Conservation (phyloP, 495 filamentous ascomycete genomes). For the Penicillium mononematosum region DNA sequence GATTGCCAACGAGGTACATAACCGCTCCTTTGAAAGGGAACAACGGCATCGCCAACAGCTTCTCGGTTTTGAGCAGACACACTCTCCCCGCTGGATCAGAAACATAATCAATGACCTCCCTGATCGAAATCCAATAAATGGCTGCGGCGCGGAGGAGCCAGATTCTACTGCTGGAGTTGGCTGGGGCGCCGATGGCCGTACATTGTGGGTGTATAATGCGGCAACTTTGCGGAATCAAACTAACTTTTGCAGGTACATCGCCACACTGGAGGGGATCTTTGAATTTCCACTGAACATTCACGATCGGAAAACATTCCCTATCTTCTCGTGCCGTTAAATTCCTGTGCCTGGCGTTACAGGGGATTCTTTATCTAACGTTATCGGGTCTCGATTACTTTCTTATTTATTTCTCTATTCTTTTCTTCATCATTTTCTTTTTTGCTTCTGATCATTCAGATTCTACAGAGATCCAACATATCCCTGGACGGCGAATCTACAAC, state of each 20-base stretch:
- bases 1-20: slow-evolving; percentile 39
- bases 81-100: slow-evolving; percentile 45
- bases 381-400: slow-evolving; percentile 2
- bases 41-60: slow-evolving; percentile 36
- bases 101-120: slow-evolving; percentile 44
- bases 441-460: background rate
- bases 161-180: slow-evolving; percentile 62
- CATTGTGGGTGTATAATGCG: slow-evolving; percentile 56
- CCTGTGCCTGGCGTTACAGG: background rate
- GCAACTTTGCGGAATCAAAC: background rate
- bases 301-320: slow-evolving; percentile 65
- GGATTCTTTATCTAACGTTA: background rate
- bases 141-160: slow-evolving; percentile 39
- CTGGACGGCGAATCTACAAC: background rate
- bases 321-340: slow-evolving; percentile 55
- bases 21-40: slow-evolving; percentile 34
- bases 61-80: slow-evolving; percentile 37
- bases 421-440: background rate
- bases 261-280: slow-evolving; percentile 71
- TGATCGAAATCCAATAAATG: slow-evolving; percentile 35
- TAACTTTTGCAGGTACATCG: slow-evolving; percentile 58
- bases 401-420: background rate
- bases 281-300: slow-evolving; percentile 66
- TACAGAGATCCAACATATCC: no score
- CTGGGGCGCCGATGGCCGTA: slow-evolving; percentile 68